phyloP scores from a whole-genome alignment of 2,329 filamentous ascomycete genomes.

The Capronia coronata region DNA sequence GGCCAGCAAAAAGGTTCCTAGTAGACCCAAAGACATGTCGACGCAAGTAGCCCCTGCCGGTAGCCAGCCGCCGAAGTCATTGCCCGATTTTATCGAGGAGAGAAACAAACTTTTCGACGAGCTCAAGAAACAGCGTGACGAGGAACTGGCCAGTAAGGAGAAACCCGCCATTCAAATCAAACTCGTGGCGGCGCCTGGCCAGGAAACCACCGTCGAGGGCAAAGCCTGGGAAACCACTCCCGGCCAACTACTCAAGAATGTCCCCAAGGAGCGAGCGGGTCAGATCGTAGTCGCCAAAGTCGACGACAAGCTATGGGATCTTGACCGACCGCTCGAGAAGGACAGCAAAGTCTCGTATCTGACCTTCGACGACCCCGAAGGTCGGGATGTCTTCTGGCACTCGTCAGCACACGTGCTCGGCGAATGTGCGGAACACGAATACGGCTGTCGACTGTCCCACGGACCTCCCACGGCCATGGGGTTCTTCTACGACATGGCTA shows the following conservation, averaged over 20 bases:
- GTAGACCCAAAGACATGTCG: slow-evolving; percentile 27
- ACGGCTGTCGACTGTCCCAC: slow-evolving; percentile 86
- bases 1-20: slow-evolving; percentile 29
- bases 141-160: slow-evolving; percentile 56
- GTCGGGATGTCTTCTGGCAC: slow-evolving; percentile 97
- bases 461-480: slow-evolving; percentile 86
- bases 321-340: slow-evolving; percentile 82
- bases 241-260: slow-evolving; percentile 67
- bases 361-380: slow-evolving; percentile 68
- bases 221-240: slow-evolving; percentile 91
- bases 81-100: slow-evolving; percentile 73
- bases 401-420: slow-evolving; percentile 93
- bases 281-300: slow-evolving; percentile 76
- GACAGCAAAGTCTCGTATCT: slow-evolving; percentile 80
- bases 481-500: slow-evolving; percentile 96
- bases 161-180: slow-evolving; percentile 46
- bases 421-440: slow-evolving; percentile 84
- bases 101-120: slow-evolving; percentile 82
- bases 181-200: slow-evolving; percentile 40
- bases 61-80: slow-evolving; percentile 34
- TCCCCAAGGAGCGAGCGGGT: slow-evolving; percentile 79
- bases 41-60: slow-evolving; percentile 30
- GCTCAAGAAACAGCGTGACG: slow-evolving; percentile 76
- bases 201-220: slow-evolving; percentile 46
- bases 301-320: slow-evolving; percentile 84